Evolutionary conservation across 2,329 filamentous ascomycete species (phyloP).

Genomic region (Hortaea sp.): DNA sequence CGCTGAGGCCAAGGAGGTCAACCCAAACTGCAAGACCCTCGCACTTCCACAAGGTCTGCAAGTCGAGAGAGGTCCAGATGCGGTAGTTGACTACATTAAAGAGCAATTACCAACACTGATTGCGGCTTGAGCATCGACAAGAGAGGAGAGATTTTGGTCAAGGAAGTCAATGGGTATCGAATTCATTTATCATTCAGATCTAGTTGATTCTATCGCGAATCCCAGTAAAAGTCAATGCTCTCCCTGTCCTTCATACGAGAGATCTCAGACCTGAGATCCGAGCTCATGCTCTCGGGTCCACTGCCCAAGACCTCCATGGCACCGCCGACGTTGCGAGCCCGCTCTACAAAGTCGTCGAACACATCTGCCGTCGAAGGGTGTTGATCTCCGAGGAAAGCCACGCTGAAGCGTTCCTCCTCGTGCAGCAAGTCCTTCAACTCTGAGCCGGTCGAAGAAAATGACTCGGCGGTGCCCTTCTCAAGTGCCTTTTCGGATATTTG

Average conservation of each 20-base stretch:
- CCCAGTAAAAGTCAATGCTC: conserved; percentile 16
- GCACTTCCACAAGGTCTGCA: conserved; percentile 47
- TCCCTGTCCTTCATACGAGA: conserved; percentile 6
- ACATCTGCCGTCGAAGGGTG: conserved; percentile 15
- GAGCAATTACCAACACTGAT: conserved; percentile 28
- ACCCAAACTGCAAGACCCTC: conserved; percentile 42
- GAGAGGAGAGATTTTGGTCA: not conserved
- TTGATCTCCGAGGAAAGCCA: conserved; percentile 15
- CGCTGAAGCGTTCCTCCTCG: conserved; percentile 2
- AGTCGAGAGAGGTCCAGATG: conserved; percentile 44
- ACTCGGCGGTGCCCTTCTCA: not conserved
- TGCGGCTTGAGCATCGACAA: not conserved
- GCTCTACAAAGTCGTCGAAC: conserved; percentile 15
- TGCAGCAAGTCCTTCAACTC: not conserved
- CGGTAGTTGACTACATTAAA: conserved; percentile 43
- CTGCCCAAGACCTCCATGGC: conserved; percentile 17
- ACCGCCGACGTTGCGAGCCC: conserved; percentile 12
- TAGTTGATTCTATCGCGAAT: conserved; percentile 10
- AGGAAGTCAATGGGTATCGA: not conserved
- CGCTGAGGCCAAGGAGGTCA: conserved; percentile 33
- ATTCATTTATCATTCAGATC: not conserved
- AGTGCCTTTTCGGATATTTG: not conserved
- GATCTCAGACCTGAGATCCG: conserved; percentile 16
- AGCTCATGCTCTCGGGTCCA: conserved; percentile 19
- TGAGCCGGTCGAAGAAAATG: not conserved